Evolutionary conservation across 1,284 basidiomycete genomes (phyloP).

Genomic region (Cystobasidium sp.): DNA sequence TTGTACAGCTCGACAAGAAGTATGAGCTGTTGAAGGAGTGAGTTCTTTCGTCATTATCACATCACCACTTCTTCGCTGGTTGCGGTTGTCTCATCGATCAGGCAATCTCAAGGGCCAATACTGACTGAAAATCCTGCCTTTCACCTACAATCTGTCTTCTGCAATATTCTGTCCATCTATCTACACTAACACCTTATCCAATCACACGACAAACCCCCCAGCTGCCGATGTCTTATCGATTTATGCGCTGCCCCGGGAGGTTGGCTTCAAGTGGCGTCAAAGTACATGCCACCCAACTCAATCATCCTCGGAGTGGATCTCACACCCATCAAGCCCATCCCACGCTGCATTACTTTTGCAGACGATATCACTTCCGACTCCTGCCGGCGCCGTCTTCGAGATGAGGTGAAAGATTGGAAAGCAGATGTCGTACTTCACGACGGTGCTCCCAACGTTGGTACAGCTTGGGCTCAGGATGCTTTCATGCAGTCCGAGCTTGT

Average conservation of each 20-base stretch:
- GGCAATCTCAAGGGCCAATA: background rate
- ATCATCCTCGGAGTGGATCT: conserved; percentile 97
- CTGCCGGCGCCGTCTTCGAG: conserved; percentile 84
- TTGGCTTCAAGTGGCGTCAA: conserved; percentile 98
- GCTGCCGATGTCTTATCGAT: conserved; percentile 92
- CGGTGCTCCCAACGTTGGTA: conserved; percentile 99
- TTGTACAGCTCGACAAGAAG: conserved; percentile 98
- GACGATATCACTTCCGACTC: conserved; percentile 93
- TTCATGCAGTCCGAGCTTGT: conserved; percentile 97
- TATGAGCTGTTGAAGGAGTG: conserved; percentile 82
- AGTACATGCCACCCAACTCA: conserved; percentile 95
- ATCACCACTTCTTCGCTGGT: background rate
- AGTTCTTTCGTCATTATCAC: background rate
- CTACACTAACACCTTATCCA: background rate
- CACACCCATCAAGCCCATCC: conserved; percentile 94
- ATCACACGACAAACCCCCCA: background rate
- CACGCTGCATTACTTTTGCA: conserved; percentile 87
- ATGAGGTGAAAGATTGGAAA: conserved; percentile 97
- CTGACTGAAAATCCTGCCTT: conserved; percentile 18
- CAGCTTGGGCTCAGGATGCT: conserved; percentile 99
- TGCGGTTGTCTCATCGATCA: background rate
- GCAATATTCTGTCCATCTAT: background rate
- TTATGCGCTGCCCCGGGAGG: conserved; percentile 98
- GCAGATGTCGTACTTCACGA: conserved; percentile 99
- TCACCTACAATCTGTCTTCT: background rate